These are phyloP conservation scores for Diaporthe destruens DNA, from an alignment of 2,329 filamentous ascomycete genomes.

Conservation along the genomic window DNA sequence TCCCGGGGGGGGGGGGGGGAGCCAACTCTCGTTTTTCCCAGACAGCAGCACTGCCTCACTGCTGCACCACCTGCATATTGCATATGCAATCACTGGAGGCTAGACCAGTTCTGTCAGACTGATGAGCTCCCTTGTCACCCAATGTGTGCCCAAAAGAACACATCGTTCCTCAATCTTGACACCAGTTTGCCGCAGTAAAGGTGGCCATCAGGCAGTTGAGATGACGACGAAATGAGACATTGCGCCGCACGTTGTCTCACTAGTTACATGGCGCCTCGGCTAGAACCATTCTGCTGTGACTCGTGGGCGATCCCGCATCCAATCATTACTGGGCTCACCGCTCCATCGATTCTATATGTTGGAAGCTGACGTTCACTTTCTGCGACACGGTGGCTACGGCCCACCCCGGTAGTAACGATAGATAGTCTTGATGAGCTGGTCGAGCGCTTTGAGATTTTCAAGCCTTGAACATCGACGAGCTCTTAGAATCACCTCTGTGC, in stretches of 20 bases:
- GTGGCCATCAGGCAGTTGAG: neutral
- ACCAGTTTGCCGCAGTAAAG: too few relatives aligned
- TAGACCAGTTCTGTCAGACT: neutral
- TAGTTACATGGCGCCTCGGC: neutral
- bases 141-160: neutral
- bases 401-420: neutral
- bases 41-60: slow-evolving; percentile 21
- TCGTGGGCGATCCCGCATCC: too few relatives aligned
- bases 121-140: neutral
- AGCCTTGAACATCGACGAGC: neutral
- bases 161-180: neutral
- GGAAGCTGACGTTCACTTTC: neutral
- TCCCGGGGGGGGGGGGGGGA: too few relatives aligned
- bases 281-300: neutral
- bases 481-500: neutral
- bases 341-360: neutral
- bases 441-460: neutral
- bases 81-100: slow-evolving; percentile 5
- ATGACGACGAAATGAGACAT: neutral
- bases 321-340: neutral
- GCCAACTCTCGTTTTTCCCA: too few relatives aligned
- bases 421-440: neutral
- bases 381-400: neutral
- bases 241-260: too few relatives aligned
- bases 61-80: neutral